Percentiles rank a stretch among this genome's conserved stretches.
Evolutionary conservation across 352 stramenopile species (phyloP).

Genomic region (Lagenidium giganteum): DNA sequence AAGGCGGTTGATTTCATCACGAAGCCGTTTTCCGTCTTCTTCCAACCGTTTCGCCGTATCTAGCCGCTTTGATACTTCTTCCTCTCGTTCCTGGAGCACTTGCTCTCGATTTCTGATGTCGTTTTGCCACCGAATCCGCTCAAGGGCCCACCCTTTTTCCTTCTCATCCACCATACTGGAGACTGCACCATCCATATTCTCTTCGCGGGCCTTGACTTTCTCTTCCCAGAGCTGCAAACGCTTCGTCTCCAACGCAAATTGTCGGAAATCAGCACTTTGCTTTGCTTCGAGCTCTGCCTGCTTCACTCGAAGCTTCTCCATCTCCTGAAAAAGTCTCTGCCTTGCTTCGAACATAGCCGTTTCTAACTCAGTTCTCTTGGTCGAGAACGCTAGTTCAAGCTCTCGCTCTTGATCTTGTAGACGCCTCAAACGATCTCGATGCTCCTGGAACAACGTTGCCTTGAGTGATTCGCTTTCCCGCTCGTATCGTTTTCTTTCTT

Average conservation of each 20-base stretch:
- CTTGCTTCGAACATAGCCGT: slow-evolving; percentile 58
- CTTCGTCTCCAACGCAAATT: slow-evolving; percentile 35
- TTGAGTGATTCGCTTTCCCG: slow-evolving; percentile 43
- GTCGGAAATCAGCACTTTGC: slow-evolving; percentile 33
- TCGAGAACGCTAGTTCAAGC: slow-evolving; percentile 51
- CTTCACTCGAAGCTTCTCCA: slow-evolving; percentile 51
- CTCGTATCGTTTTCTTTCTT: slow-evolving; percentile 51
- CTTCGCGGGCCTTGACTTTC: slow-evolving; percentile 34
- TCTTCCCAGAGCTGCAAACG: slow-evolving; percentile 41
- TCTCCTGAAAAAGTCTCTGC: slow-evolving; percentile 59
- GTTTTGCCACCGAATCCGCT: slow-evolving; percentile 18
- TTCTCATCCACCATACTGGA: slow-evolving; percentile 38
- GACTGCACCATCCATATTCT: slow-evolving; percentile 35
- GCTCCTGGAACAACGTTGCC: slow-evolving; percentile 36
- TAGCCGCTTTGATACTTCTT: slow-evolving; percentile 21
- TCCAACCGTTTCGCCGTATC: slow-evolving; percentile 44
- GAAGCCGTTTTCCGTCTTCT: slow-evolving; percentile 3
- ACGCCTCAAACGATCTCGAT: slow-evolving; percentile 32
- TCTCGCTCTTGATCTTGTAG: slow-evolving; percentile 55
- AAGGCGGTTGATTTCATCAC: slow-evolving; percentile 4
- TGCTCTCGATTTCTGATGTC: slow-evolving; percentile 20
- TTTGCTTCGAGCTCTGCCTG: slow-evolving; percentile 45
- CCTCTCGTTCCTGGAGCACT: slow-evolving; percentile 27
- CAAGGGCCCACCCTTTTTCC: background rate
- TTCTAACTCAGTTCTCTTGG: slow-evolving; percentile 46